phyloP scores from a whole-genome alignment of 257 asterid genomes.

The Solanum tarijense region DNA sequence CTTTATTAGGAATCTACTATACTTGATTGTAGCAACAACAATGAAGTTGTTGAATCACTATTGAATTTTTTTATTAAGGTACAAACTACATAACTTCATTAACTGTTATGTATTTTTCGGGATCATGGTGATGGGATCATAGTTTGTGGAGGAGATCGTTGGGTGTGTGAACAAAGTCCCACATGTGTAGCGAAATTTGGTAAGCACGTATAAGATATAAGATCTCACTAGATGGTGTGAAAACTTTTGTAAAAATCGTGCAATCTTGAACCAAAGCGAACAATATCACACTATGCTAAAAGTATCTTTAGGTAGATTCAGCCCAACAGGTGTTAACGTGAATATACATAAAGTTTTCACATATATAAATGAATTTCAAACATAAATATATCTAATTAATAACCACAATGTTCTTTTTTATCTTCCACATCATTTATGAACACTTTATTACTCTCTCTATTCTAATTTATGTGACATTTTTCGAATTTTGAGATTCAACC shows the following conservation, averaged over 20 bases:
- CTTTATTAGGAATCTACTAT: no score
- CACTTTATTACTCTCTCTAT: not conserved
- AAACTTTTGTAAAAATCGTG: accelerated
- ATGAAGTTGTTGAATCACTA: no score
- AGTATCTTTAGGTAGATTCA: not conserved
- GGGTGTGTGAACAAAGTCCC: not conserved
- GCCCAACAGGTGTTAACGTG: accelerated
- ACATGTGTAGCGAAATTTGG: not conserved
- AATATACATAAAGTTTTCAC: not conserved
- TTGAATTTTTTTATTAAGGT: no score
- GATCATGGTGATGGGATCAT: not conserved
- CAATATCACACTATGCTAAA: not conserved
- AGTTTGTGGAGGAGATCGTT: not conserved
- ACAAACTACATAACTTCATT: no score
- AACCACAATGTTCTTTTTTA: not conserved
- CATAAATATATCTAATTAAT: not conserved
- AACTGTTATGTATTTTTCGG: no score
- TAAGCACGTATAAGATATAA: not conserved
- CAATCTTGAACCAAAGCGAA: not conserved
- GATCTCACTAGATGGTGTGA: not conserved
- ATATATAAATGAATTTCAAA: not conserved
- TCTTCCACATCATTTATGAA: not conserved
- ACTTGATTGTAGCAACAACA: no score
- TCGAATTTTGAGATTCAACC: no score
- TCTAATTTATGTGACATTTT: accelerated